Evolutionary conservation across 2,329 filamentous ascomycete genomes (phyloP), one percentile per base, ranked within the genome.

Genomic region (Aureobasidium sp.): DNA sequence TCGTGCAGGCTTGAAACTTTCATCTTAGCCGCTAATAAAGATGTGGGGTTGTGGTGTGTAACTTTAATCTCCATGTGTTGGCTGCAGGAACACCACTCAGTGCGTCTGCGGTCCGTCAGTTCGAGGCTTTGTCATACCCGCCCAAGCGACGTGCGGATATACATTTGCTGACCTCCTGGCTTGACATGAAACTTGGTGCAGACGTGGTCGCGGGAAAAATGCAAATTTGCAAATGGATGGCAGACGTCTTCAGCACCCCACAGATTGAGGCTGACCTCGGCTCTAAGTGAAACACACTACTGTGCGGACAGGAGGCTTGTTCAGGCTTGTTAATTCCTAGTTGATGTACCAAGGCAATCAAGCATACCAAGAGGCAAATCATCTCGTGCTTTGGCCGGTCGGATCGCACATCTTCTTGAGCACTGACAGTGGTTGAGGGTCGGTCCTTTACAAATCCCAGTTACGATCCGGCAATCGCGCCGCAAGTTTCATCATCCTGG

Each of bases 221-320:
- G 23, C 23, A 47, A 25, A 13, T 47, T 47, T 10, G 27, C 25
- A 50, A 7, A 29, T n/a, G 16, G n/a, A 11, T 50, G 20, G 48
- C 29, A 51, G 48, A 4, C 29, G 50, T 53, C 20, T n/a, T 23
- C 9, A 53, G 50, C 50, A 53, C 50, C 50, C 50, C 50, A 53
- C 31, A 53, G 20, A 31, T 23, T 23, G 29, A 29, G 23, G 50
- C 50, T 18, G 50, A 13, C 20, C 20, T 53, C 50, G 50, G 50
- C 50, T 53, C 20, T 20, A 11, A 20, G 18, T 53, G 50, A 53
- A 53, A 53, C 50, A 36, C 50, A 53, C 50, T 53, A 53, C 29
- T 36, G 50, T 53, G 23, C 20, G 20, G 20, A 48, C 45, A 29
- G 20, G 31, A 53, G 29, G 50, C 50, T 53, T 53, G 50, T 23